Conservation (phyloP, 345 rosid species). For the Clausena lansium region DNA sequence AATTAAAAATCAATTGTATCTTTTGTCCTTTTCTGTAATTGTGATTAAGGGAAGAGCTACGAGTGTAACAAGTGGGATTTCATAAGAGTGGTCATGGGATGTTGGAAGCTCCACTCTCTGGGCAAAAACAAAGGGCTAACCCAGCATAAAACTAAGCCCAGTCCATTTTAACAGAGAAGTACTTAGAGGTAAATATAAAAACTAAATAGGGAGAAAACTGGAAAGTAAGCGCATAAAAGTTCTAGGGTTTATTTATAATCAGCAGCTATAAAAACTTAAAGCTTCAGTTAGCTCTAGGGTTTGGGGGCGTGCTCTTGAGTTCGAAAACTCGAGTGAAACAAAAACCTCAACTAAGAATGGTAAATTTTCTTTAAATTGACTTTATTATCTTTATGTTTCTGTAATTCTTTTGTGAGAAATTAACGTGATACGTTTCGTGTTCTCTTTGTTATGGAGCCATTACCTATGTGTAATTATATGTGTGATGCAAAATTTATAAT, state of each 20-base stretch:
- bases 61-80: too few relatives aligned
- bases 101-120: too few relatives aligned
- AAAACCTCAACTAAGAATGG: conserved; percentile 1
- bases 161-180: not conserved
- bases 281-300: not conserved
- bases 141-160: not conserved
- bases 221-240: not conserved
- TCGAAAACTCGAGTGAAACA: not conserved
- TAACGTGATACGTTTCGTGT: not conserved
- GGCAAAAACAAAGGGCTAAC: not conserved
- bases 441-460: not conserved
- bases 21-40: too few relatives aligned
- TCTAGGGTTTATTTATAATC: conserved; percentile 7
- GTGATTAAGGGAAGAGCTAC: too few relatives aligned
- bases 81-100: too few relatives aligned
- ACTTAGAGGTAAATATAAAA: not conserved
- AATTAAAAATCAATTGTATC: too few relatives aligned
- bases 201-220: not conserved
- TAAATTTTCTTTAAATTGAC: not conserved
- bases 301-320: not conserved
- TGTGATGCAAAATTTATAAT: not conserved
- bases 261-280: not conserved
- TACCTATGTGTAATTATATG: not conserved
- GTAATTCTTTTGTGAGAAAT: not conserved
- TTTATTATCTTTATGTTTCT: not conserved